Base-by-base conservation (phyloP, 768 basidiomycete genomes). In the Boletus vinaceobasis region DNA sequence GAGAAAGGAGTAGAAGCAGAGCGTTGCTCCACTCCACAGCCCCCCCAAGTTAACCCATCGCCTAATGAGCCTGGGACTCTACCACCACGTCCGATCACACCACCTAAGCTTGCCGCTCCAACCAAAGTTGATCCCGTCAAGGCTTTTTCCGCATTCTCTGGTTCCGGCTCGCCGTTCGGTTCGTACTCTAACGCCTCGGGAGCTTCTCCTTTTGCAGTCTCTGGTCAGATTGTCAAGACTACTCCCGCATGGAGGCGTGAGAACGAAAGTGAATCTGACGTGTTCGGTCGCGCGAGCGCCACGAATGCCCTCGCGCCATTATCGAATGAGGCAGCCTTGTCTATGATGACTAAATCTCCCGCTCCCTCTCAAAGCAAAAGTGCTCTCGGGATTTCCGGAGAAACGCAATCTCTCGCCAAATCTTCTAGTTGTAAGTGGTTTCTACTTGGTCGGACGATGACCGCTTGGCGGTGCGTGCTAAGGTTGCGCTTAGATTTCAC, bases 141-240 rank as follows among this genome's bases (percentile, higher is more conserved):
- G 38, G 69, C 74, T n/a, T 77, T 77, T 56, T 74, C 76, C 19
- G 66, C 73, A 15, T 78, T 76, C 51, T 66, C 72, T 15, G 65
- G 69, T 14, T 63, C 71, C 9, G 55, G 65, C 5, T 75, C 77
- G 17, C 65, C 74, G 6, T 76, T 75, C 26, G 48, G 61, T 29
- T 68, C 64, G 29, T 73, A 68, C 45, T 60, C 71, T 8, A 66
- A 55, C 21, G 38, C 58, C 31, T 59, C 60, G 14, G 65, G 63
- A 8, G 32, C 50, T 4, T 67, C 69, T 2, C 64, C 71, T 1
- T 69, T 70, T 51, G 49, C 56, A 13, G 39, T 56, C 45, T 57
- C 60, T 43, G 52, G 58, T 17, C 56, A 60, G 55, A 46, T 7
- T 13, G 52, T 50, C 14, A 63, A 43, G 44, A 27, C 50, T 14